Evolutionary conservation across 2,329 filamentous ascomycete species (phyloP).

Genomic region (Thermomyces lanuginosus): DNA sequence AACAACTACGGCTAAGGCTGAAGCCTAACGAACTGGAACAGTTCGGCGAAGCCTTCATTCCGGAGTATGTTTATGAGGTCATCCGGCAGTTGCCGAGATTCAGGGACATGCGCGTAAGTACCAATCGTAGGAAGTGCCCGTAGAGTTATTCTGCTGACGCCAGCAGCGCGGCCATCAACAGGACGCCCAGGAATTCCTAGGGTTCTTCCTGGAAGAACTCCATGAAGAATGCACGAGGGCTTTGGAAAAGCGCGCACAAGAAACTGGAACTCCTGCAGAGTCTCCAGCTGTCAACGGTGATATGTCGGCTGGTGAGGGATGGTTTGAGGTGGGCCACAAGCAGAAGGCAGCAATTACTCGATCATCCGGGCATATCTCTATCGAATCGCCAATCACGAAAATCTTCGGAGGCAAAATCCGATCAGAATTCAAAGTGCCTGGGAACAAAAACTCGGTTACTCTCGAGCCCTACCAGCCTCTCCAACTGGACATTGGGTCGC

Average conservation of each 20-base stretch:
- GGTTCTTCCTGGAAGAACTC: conserved; percentile 78
- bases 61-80: conserved; percentile 88
- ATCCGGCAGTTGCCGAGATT: conserved; percentile 78
- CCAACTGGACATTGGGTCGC: conserved; percentile 81
- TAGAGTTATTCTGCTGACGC: conserved; percentile 2
- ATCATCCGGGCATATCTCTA: conserved; percentile 57
- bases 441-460: conserved; percentile 78
- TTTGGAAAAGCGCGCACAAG: no score
- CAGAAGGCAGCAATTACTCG: conserved; percentile 76
- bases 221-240: conserved; percentile 81
- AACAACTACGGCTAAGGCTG: conserved; percentile 55
- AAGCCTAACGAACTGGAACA: conserved; percentile 75
- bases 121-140: background rate
- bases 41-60: conserved; percentile 79
- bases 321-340: conserved; percentile 87
- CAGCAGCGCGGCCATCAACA: conserved; percentile 78
- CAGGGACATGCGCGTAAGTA: conserved; percentile 69
- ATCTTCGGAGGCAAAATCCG: conserved; percentile 87
- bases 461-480: conserved; percentile 86
- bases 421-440: conserved; percentile 74
- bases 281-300: conserved; percentile 31
- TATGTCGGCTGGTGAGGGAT: conserved; percentile 44
- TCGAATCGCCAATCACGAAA: conserved; percentile 72
- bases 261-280: conserved; percentile 27
- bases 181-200: conserved; percentile 92